Evolutionary conservation across 208 protist species (phyloP).

Genomic region (Leishmania braziliensis): DNA sequence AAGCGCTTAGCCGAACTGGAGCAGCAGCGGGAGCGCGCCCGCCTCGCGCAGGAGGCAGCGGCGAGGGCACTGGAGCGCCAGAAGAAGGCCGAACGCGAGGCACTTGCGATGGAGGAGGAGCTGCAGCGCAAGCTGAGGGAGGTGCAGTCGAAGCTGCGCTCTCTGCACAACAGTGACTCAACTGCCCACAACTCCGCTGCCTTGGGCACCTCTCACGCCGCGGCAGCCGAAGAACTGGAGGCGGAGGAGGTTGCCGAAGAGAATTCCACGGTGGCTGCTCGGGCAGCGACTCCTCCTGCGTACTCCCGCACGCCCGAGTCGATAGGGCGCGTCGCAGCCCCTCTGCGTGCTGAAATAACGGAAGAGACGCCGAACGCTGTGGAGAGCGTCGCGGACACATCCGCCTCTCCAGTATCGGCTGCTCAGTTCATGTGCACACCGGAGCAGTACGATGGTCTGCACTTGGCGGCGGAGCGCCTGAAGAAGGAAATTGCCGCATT

Average conservation of each 20-base stretch:
- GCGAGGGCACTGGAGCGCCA: constrained; percentile 63
- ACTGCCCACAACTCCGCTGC: background rate
- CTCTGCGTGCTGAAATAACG: background rate
- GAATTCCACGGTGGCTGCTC: background rate
- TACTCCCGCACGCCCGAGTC: background rate
- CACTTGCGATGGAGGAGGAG: constrained; percentile 61
- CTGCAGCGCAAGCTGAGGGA: constrained; percentile 62
- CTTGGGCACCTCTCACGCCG: background rate
- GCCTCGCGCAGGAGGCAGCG: constrained; percentile 61
- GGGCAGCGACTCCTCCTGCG: background rate
- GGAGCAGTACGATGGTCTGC: constrained; percentile 91
- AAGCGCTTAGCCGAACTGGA: constrained; percentile 47
- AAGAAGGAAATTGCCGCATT: constrained; percentile 79
- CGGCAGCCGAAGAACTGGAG: constrained; percentile 2
- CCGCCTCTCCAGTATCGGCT: constrained; percentile 11
- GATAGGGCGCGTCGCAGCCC: background rate
- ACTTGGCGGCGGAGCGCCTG: constrained; percentile 78
- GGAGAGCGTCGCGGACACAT: constrained; percentile 4
- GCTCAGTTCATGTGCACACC: constrained; percentile 78
- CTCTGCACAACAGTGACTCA: constrained; percentile 19
- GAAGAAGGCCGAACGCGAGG: constrained; percentile 59
- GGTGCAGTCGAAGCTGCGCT: constrained; percentile 49
- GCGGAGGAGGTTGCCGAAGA: background rate
- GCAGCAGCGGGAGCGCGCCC: constrained; percentile 68
- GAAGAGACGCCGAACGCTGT: background rate